Conservation (phyloP, 176 grass and related monocot genomes). For the Oryza glumipatula region DNA sequence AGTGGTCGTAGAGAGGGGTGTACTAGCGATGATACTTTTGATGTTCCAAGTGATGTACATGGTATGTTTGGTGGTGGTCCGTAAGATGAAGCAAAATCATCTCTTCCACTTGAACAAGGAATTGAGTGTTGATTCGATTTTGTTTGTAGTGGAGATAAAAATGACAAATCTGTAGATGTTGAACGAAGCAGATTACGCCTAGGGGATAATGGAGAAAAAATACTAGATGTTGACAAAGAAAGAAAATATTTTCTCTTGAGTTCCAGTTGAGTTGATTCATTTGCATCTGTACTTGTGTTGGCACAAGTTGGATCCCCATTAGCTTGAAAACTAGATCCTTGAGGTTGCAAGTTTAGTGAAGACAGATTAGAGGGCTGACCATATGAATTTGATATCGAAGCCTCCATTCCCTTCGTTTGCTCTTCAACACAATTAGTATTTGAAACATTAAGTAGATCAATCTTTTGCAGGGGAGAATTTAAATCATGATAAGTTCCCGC, state of each 20-base stretch:
- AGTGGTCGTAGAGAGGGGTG: conserved; percentile 47
- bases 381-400: conserved; percentile 24
- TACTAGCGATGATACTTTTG: conserved; percentile 33
- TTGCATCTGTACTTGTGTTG: conserved; percentile 27
- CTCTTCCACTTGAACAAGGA: conserved; percentile 36
- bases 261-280: conserved; percentile 28
- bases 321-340: conserved; percentile 29
- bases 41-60: conserved; percentile 14
- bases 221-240: conserved; percentile 25
- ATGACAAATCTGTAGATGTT: conserved; percentile 39
- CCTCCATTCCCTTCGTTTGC: conserved; percentile 17
- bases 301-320: conserved; percentile 16
- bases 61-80: conserved; percentile 10
- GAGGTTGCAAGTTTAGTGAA: conserved; percentile 31
- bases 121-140: conserved; percentile 27
- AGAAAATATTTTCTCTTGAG: conserved; percentile 50
- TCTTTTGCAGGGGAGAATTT: conserved; percentile 27
- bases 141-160: conserved; percentile 40
- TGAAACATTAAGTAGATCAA: conserved; percentile 17
- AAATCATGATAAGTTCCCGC: conserved; percentile 21
- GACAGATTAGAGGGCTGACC: conserved; percentile 33
- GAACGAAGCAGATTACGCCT: conserved; percentile 42
- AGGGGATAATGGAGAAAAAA: conserved; percentile 38
- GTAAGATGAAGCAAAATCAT: conserved; percentile 31
- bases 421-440: conserved; percentile 25